A percentile compares a stretch with the other conserved stretches of the same genome.
phyloP scores from a whole-genome alignment of 345 rosid species.

The Heritiera fomes region DNA sequence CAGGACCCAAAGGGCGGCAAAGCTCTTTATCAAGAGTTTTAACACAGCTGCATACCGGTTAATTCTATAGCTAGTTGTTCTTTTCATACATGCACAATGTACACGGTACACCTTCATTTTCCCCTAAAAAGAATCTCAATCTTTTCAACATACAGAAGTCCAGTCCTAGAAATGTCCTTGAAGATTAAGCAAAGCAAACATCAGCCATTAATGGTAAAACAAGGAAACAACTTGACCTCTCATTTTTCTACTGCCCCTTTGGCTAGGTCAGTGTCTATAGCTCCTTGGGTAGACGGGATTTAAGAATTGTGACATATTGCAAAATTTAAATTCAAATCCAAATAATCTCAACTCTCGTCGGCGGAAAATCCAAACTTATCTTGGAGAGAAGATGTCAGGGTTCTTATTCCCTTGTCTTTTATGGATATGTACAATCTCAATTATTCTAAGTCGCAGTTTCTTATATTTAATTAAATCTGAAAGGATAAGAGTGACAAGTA shows the following conservation, averaged over 20 bases:
- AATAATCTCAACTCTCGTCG: not conserved
- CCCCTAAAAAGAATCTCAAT: not conserved
- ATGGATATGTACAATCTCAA: conserved; percentile 19
- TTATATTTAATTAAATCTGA: conserved; percentile 2
- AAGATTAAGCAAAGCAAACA: not conserved
- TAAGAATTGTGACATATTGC: not conserved
- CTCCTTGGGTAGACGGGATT: not conserved
- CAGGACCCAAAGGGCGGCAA: too few species aligned
- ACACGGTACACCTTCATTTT: not conserved
- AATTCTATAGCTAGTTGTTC: not conserved
- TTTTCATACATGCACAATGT: not conserved
- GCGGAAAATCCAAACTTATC: conserved; percentile 31
- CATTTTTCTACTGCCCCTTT: too few species aligned
- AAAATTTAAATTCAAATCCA: too few species aligned
- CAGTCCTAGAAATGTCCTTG: not conserved
- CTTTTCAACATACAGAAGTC: not conserved
- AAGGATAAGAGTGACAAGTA: conserved; percentile 17
- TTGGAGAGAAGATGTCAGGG: conserved; percentile 18
- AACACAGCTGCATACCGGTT: too few species aligned
- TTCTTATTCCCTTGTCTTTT: conserved; percentile 26
- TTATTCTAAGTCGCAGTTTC: conserved; percentile 4
- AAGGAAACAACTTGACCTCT: too few species aligned
- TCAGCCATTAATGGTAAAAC: not conserved
- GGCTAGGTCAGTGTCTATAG: not conserved
- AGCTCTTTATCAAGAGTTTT: too few species aligned